These are phyloP conservation scores for Aurinia saxatilis DNA, from an alignment of 345 rosid species.

Conservation along the genomic window DNA sequence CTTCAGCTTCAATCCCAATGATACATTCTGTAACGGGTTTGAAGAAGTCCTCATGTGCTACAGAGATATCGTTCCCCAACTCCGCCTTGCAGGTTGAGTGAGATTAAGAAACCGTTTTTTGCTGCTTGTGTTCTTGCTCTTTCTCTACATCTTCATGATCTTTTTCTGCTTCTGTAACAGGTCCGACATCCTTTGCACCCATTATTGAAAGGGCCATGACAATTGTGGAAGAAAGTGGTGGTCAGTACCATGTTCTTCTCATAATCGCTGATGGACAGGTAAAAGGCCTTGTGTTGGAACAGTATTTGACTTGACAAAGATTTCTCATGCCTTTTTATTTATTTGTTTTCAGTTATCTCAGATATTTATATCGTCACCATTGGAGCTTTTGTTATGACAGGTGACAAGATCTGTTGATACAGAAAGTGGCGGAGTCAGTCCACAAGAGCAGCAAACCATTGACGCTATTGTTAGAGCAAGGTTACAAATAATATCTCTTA, in stretches of 20 bases:
- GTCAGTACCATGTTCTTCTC: conserved; percentile 85
- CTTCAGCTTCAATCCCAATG: conserved; percentile 65
- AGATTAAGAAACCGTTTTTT: neutral
- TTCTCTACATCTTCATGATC: conserved; percentile 4
- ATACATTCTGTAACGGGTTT: conserved; percentile 65
- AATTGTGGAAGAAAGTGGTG: conserved; percentile 83
- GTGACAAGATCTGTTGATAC: conserved; percentile 88
- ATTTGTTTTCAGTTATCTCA: neutral
- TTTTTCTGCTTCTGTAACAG: conserved; percentile 27
- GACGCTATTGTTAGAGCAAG: conserved; percentile 88
- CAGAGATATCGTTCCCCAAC: conserved; percentile 70
- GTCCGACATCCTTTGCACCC: conserved; percentile 94
- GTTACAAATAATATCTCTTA: conserved; percentile 24
- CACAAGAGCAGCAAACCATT: conserved; percentile 74
- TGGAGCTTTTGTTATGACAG: conserved; percentile 26
- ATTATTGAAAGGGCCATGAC: conserved; percentile 74
- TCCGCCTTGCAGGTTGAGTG: conserved; percentile 67
- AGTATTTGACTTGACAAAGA: neutral
- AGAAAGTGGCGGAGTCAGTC: conserved; percentile 48
- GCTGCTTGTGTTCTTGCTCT: conserved; percentile 1
- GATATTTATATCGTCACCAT: neutral
- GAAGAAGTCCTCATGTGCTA: conserved; percentile 79
- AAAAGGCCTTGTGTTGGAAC: neutral
- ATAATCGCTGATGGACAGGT: conserved; percentile 98
- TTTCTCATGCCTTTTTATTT: neutral